A percentile compares a stretch with the other conserved stretches of the same genome.
phyloP scores from a whole-genome alignment of 1,284 basidiomycete species.

The Ceratobasidium sp. region DNA sequence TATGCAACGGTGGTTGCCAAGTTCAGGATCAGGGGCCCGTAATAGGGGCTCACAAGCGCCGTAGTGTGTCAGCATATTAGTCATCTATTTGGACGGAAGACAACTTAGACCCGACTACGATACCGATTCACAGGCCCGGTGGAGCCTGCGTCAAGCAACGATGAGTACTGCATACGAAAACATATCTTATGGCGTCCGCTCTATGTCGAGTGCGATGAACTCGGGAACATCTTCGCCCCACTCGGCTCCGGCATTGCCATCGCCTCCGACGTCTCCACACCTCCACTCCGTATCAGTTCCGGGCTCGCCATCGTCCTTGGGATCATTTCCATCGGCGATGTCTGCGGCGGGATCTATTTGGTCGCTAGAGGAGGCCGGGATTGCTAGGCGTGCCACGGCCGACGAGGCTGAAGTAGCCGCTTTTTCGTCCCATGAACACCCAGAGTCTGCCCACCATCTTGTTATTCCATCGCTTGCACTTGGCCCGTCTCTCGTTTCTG shows the following conservation, averaged over 20 bases:
- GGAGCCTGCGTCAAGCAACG: neutral
- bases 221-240: slow-evolving; percentile 26
- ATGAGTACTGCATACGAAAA: slow-evolving; percentile 36
- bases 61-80: slow-evolving; percentile 23
- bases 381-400: slow-evolving; percentile 1
- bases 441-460: slow-evolving; percentile 42
- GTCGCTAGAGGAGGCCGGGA: slow-evolving; percentile 27
- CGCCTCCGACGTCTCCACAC: slow-evolving; percentile 40
- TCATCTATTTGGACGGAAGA: slow-evolving; percentile 1
- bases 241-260: slow-evolving; percentile 33
- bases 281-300: slow-evolving; percentile 34
- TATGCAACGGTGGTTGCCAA: slow-evolving; percentile 24
- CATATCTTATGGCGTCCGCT: slow-evolving; percentile 39
- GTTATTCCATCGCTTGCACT: slow-evolving; percentile 47
- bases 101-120: slow-evolving; percentile 23
- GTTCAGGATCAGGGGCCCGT: slow-evolving; percentile 5
- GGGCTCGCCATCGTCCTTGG: slow-evolving; percentile 35
- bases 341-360: slow-evolving; percentile 37
- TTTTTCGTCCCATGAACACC: slow-evolving; percentile 47
- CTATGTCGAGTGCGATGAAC: slow-evolving; percentile 31
- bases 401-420: slow-evolving; percentile 19
- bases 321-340: slow-evolving; percentile 33
- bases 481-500: slow-evolving; percentile 28
- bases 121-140: slow-evolving; percentile 19
- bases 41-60: slow-evolving; percentile 29